These are phyloP conservation scores for Phellinidium pouzarii DNA, from an alignment of 1,284 basidiomycete genomes.

Conservation along the genomic window DNA sequence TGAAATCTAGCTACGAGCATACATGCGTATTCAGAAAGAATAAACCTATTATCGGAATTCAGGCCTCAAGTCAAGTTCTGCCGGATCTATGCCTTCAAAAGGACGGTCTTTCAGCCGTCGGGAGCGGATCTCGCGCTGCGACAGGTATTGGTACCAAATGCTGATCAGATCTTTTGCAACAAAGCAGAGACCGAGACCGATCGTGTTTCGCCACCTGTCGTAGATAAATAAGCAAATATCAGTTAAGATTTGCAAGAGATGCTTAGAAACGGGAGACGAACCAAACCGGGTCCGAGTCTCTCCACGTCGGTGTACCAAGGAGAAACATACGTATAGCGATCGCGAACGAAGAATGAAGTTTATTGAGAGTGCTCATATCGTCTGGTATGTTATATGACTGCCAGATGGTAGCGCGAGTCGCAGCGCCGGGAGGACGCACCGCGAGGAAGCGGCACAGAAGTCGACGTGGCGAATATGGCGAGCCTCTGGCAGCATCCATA, in stretches of 20 bases:
- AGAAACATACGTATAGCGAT: slow-evolving; percentile 41
- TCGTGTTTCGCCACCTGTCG: slow-evolving; percentile 62
- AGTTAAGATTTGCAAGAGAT: background rate
- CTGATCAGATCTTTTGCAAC: slow-evolving; percentile 52
- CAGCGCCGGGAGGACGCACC: slow-evolving; percentile 33
- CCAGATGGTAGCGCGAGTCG: slow-evolving; percentile 23
- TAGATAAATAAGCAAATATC: slow-evolving; percentile 9
- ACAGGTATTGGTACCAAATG: slow-evolving; percentile 58
- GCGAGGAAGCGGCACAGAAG: slow-evolving; percentile 51
- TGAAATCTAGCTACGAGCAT: background rate
- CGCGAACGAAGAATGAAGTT: slow-evolving; percentile 29
- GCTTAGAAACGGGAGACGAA: slow-evolving; percentile 25
- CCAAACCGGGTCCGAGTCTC: slow-evolving; percentile 68
- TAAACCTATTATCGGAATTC: background rate
- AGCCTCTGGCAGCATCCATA: background rate
- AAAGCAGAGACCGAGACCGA: slow-evolving; percentile 63
- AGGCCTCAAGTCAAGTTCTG: slow-evolving; percentile 44
- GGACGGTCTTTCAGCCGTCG: slow-evolving; percentile 58
- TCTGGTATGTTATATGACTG: slow-evolving; percentile 22
- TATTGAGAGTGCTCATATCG: slow-evolving; percentile 17
- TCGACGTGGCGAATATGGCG: slow-evolving; percentile 5
- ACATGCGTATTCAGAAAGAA: background rate
- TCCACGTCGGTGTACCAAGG: slow-evolving; percentile 53
- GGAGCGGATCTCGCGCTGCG: slow-evolving; percentile 61
- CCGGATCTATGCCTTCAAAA: slow-evolving; percentile 61